phyloP scores from a whole-genome alignment of 768 basidiomycete genomes.

The Rossbeevera mucosa region DNA sequence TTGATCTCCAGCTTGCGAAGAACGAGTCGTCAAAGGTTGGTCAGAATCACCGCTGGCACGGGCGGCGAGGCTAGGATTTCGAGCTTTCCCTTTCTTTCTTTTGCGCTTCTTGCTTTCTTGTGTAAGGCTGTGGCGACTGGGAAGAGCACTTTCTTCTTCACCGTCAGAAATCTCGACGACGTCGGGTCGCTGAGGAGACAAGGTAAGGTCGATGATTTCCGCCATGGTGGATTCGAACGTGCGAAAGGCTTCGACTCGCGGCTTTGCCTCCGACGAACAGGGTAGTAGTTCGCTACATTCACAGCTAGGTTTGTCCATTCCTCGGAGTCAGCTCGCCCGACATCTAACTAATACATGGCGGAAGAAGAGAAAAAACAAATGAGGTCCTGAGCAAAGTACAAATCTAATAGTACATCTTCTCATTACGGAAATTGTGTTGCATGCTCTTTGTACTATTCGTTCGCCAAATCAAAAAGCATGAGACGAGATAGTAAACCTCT shows the following conservation, averaged over 20 bases:
- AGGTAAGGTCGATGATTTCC: conserved; percentile 34
- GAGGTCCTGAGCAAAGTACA: conserved; percentile 5
- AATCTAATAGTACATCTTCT: neutral
- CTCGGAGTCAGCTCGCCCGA: neutral
- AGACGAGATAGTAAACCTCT: conserved; percentile 65
- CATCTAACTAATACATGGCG: neutral
- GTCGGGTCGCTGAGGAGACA: conserved; percentile 25
- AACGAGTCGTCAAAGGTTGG: conserved; percentile 18
- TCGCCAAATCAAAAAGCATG: conserved; percentile 44
- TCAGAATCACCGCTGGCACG: conserved; percentile 15
- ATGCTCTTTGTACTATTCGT: neutral
- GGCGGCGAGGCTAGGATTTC: conserved; percentile 10
- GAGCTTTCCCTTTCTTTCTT: conserved; percentile 25
- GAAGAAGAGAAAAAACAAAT: neutral
- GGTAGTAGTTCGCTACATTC: too few relatives aligned
- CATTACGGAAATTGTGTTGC: neutral
- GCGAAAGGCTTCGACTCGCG: neutral
- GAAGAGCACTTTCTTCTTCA: conserved; percentile 14
- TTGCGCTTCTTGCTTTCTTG: conserved; percentile 22
- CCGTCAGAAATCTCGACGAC: conserved; percentile 29
- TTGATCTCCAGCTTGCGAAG: conserved; percentile 10
- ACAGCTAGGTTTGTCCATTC: neutral
- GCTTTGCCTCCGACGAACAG: neutral
- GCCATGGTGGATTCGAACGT: conserved; percentile 10
- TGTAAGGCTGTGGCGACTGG: conserved; percentile 1